phyloP scores from a whole-genome alignment of 495 filamentous ascomycete species.

The Trichoderma orchidacearum region DNA sequence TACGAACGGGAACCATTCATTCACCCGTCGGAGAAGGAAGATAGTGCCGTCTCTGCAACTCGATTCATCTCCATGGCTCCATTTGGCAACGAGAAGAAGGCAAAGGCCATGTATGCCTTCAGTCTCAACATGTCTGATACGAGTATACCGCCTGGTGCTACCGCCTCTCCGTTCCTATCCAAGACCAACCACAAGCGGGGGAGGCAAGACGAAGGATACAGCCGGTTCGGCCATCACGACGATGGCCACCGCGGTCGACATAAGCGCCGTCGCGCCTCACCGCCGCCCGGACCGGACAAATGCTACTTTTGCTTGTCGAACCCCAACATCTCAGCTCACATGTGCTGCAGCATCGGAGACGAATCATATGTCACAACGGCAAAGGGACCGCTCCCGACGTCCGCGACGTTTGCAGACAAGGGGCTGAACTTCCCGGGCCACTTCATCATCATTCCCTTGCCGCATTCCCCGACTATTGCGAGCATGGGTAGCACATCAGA shows the following conservation, averaged over 20 bases:
- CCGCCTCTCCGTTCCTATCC: slow-evolving; percentile 49
- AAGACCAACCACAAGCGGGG: slow-evolving; percentile 42
- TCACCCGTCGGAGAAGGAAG: slow-evolving; percentile 27
- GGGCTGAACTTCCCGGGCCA: slow-evolving; percentile 68
- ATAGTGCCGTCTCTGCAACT: slow-evolving; percentile 45
- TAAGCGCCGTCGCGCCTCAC: slow-evolving; percentile 29
- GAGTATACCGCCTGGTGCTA: slow-evolving; percentile 50
- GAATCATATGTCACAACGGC: slow-evolving; percentile 81
- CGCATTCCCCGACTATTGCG: slow-evolving; percentile 40
- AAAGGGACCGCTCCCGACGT: slow-evolving; percentile 72
- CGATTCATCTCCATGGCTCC: slow-evolving; percentile 80
- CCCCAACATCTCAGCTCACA: slow-evolving; percentile 65
- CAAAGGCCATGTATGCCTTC: slow-evolving; percentile 88
- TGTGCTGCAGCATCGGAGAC: slow-evolving; percentile 74
- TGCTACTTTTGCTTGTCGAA: slow-evolving; percentile 96
- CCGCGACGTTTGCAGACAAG: slow-evolving; percentile 42
- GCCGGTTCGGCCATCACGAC: slow-evolving; percentile 46
- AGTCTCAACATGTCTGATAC: slow-evolving; percentile 48
- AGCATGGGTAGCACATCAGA: slow-evolving; percentile 51
- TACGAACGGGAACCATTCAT: slow-evolving; percentile 93
- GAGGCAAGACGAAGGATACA: slow-evolving; percentile 42
- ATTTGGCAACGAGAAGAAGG: slow-evolving; percentile 55
- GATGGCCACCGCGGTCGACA: slow-evolving; percentile 40
- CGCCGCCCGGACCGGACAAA: slow-evolving; percentile 56
- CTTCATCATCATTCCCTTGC: slow-evolving; percentile 79